Conservation (phyloP, 23 red algal genomes). For the Gracilariopsis chorda region DNA sequence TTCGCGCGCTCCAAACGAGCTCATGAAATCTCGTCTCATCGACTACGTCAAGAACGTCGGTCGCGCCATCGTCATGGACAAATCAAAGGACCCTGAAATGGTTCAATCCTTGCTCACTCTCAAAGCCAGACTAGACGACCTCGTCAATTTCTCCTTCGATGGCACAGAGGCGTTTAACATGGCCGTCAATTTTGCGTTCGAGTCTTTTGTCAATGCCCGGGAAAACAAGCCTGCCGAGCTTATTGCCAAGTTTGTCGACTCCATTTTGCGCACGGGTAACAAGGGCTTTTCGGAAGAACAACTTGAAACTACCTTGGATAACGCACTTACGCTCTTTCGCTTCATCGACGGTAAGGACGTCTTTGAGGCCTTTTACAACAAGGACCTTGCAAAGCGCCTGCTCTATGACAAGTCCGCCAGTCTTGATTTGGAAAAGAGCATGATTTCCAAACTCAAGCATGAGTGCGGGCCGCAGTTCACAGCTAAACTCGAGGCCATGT, state of each 20-base stretch:
- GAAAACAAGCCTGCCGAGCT: conserved; percentile 91
- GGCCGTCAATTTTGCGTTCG: conserved; percentile 83
- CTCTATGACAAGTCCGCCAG: conserved; percentile 86
- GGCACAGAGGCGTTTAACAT: conserved; percentile 60
- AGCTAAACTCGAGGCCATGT: conserved; percentile 94
- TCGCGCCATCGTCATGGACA: conserved; percentile 72
- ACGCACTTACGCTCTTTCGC: conserved; percentile 85
- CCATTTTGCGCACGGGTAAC: conserved; percentile 83
- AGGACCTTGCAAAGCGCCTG: conserved; percentile 92
- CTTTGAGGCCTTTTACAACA: conserved; percentile 97
- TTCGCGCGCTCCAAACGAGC: conserved; percentile 44
- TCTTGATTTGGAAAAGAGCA: conserved; percentile 86
- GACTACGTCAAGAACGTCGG: conserved; percentile 79
- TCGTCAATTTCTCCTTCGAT: conserved; percentile 69
- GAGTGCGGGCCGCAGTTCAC: conserved; percentile 94
- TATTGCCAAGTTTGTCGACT: conserved; percentile 87
- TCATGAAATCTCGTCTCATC: conserved; percentile 56
- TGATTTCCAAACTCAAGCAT: conserved; percentile 92
- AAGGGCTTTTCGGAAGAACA: conserved; percentile 80
- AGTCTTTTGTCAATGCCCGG: conserved; percentile 86
- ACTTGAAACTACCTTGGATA: conserved; percentile 67
- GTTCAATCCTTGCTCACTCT: conserved; percentile 75
- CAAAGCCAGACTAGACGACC: conserved; percentile 61
- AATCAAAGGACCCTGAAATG: conserved; percentile 83
- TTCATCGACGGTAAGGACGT: conserved; percentile 93